Evolutionary conservation across 352 stramenopile species (phyloP).

Genomic region (Globisporangium uncinulatum): DNA sequence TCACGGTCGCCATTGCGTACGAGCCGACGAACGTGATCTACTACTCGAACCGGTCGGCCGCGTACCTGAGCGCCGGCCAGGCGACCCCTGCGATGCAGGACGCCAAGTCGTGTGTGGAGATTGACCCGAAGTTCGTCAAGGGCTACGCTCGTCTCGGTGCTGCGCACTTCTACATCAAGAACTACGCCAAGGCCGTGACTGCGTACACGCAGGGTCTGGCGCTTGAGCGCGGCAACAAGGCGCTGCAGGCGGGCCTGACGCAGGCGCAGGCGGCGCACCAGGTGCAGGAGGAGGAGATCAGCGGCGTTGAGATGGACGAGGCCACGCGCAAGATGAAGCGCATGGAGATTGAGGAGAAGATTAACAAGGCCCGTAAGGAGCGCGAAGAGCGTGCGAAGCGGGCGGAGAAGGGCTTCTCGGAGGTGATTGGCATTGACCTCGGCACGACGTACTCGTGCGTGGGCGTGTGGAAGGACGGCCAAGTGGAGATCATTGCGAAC

Average conservation of each 20-base stretch:
- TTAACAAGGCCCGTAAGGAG: conserved; percentile 85
- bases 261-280: conserved; percentile 79
- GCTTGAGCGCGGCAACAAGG: conserved; percentile 82
- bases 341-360: conserved; percentile 88
- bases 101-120: conserved; percentile 82
- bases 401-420: conserved; percentile 82
- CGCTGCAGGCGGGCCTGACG: conserved; percentile 73
- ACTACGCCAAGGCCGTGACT: conserved; percentile 81
- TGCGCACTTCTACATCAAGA: conserved; percentile 87
- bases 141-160: conserved; percentile 81
- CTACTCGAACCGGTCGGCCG: conserved; percentile 85
- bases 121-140: conserved; percentile 84
- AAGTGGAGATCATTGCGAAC: conserved; percentile 96
- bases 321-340: conserved; percentile 88
- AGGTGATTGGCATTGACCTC: conserved; percentile 83
- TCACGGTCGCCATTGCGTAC: conserved; percentile 81
- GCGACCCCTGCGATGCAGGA: conserved; percentile 78
- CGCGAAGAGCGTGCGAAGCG: conserved; percentile 79
- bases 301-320: conserved; percentile 83
- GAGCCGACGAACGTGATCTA: conserved; percentile 86
- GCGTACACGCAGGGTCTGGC: conserved; percentile 78
- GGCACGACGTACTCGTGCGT: conserved; percentile 94
- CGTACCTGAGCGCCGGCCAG: conserved; percentile 76
- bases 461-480: conserved; percentile 90
- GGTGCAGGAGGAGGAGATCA: conserved; percentile 82